These are phyloP conservation scores for Alternaria sp. DNA, from an alignment of 2,329 filamentous ascomycete genomes.

Conservation along the genomic window DNA sequence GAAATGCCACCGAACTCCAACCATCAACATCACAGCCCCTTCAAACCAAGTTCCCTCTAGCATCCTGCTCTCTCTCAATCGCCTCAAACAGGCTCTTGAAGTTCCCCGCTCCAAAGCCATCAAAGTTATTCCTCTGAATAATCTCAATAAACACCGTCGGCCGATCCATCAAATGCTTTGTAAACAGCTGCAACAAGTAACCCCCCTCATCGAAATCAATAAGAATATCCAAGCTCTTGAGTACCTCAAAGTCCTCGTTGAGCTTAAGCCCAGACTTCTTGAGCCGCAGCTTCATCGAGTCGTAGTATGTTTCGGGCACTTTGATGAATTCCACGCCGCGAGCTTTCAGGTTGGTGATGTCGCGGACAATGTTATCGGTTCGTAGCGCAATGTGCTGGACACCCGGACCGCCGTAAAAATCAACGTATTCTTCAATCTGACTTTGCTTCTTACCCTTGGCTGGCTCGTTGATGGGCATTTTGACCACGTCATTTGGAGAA, in stretches of 20 bases:
- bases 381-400: slow-evolving; percentile 93
- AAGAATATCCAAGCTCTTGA: slow-evolving; percentile 82
- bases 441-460: slow-evolving; percentile 87
- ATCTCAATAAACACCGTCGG: slow-evolving; percentile 97
- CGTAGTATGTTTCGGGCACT: slow-evolving; percentile 88
- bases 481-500: slow-evolving; percentile 82
- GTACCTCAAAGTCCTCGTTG: slow-evolving; percentile 78
- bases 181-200: slow-evolving; percentile 73
- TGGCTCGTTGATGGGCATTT: slow-evolving; percentile 99
- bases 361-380: slow-evolving; percentile 78
- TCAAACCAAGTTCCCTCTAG: slow-evolving; percentile 75
- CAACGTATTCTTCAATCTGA: slow-evolving; percentile 88
- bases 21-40: not conserved
- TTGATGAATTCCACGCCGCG: slow-evolving; percentile 92
- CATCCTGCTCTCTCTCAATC: slow-evolving; percentile 89
- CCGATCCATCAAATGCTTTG: slow-evolving; percentile 85
- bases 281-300: slow-evolving; percentile 75
- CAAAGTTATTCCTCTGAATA: slow-evolving; percentile 89
- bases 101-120: slow-evolving; percentile 92
- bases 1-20: slow-evolving; percentile 8
- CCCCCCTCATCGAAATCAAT: slow-evolving; percentile 96
- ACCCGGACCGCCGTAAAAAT: slow-evolving; percentile 88
- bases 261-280: slow-evolving; percentile 68
- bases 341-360: slow-evolving; percentile 80
- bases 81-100: slow-evolving; percentile 96